Percentiles rank a stretch among this genome's conserved stretches.
phyloP scores from a whole-genome alignment of 108 stramenopile species.

The Fragilariopsis cylindrus region DNA sequence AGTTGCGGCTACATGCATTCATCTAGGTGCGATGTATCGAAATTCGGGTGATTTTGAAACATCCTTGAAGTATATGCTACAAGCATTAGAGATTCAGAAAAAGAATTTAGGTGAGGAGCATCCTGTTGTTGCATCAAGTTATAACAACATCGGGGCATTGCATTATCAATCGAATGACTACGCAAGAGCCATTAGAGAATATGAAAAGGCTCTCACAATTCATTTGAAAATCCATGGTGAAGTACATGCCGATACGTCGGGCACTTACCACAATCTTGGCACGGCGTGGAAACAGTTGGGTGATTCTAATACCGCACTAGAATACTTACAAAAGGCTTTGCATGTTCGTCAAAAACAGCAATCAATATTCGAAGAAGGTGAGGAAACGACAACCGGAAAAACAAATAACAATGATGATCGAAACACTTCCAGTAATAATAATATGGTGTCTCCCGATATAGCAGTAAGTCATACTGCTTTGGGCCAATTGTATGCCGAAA shows the following conservation, averaged over 20 bases:
- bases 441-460: conserved; percentile 5
- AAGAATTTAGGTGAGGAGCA: conserved; percentile 21
- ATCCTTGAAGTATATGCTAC: conserved; percentile 20
- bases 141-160: conserved; percentile 39
- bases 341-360: conserved; percentile 16
- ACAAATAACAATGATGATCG: background rate
- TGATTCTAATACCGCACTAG: conserved; percentile 22
- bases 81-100: conserved; percentile 24
- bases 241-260: conserved; percentile 26
- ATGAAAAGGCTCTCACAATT: conserved; percentile 37
- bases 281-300: conserved; percentile 31
- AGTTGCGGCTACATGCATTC: conserved; percentile 30
- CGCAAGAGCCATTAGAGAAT: conserved; percentile 21
- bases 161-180: conserved; percentile 25
- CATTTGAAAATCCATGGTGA: conserved; percentile 20
- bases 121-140: conserved; percentile 26
- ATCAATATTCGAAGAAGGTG: background rate
- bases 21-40: conserved; percentile 28
- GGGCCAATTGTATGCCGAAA: conserved; percentile 26
- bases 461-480: conserved; percentile 25
- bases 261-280: conserved; percentile 39
- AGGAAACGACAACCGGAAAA: background rate
- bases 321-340: conserved; percentile 33
- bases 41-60: conserved; percentile 21
- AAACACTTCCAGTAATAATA: background rate